phyloP scores from a whole-genome alignment of 2,329 filamentous ascomycete species.

The Botrytis tulipae region DNA sequence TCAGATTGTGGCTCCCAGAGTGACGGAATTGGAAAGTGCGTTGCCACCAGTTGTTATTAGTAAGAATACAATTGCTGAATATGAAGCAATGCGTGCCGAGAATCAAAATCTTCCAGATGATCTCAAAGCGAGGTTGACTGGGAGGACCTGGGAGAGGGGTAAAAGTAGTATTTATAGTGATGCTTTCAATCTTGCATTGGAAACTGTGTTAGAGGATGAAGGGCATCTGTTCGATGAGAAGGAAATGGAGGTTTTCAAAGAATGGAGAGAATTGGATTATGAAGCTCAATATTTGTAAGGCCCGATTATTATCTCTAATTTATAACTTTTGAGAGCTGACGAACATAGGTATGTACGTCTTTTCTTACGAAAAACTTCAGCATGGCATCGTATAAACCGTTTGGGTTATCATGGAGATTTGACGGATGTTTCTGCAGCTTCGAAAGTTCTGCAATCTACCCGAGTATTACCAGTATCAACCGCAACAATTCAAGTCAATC shows the following conservation, averaged over 20 bases:
- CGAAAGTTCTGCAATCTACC: constrained; percentile 59
- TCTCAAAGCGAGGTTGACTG: constrained; percentile 51
- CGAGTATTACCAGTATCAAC: constrained; percentile 52
- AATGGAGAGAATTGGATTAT: constrained; percentile 73
- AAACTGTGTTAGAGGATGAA: constrained; percentile 88
- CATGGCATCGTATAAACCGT: constrained; percentile 81
- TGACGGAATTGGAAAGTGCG: constrained; percentile 69
- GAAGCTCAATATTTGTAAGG: constrained; percentile 86
- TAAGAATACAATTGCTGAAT: constrained; percentile 73
- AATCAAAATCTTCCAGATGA: constrained; percentile 40
- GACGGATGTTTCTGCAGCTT: constrained; percentile 65
- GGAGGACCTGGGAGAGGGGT: constrained; percentile 67
- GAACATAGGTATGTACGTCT: constrained; percentile 75
- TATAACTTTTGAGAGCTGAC: background rate
- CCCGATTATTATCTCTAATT: background rate
- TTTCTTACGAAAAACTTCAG: constrained; percentile 86
- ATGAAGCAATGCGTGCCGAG: constrained; percentile 60
- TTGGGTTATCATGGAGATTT: constrained; percentile 84
- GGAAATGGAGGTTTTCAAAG: constrained; percentile 72
- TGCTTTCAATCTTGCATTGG: constrained; percentile 89
- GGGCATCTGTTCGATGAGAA: constrained; percentile 79
- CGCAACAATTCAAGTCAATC: constrained; percentile 32
- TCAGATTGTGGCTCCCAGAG: constrained; percentile 38
- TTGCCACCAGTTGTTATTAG: constrained; percentile 66
- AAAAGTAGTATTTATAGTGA: constrained; percentile 94